Base-by-base conservation (phyloP, 306 rosid species). In the Acacia melanoxylon region DNA sequence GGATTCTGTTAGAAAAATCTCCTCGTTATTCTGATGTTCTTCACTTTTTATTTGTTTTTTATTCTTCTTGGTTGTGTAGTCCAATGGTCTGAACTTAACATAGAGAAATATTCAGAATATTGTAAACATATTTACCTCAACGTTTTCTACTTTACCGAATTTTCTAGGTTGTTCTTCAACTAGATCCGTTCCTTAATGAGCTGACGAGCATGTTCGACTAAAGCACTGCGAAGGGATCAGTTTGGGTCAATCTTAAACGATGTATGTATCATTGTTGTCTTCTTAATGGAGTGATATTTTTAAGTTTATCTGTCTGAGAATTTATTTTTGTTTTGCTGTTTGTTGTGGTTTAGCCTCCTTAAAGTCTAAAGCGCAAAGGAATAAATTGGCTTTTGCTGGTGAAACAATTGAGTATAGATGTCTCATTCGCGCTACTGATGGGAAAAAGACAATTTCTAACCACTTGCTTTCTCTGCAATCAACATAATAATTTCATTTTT, bases 171-270 rank as follows among this genome's bases (percentile, higher is more conserved):
- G 86, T 90, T 76, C 79, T 93, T 65, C 99, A 91, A 88, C 86
- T 80, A 68, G 99, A 96, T 70, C 99, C 97, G 3, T 96, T 96
- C 83, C 99, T 96, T 77, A 96, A 92, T 87, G 99, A 96, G 75
- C 97, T 93, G 65, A 96, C 97, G 31, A 90, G 92, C 92, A 91
- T 96, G 97, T 93, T 92, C 45, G 97, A 91, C 89, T 90, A 84
- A 31, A 93, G 86, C 86, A 89, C 86, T 0, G 94, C 92, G 83
- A 89, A 86, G 72, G 97, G 98, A 24, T 88, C 99, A 1, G 97
- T 93, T 45, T 96, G 97, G 99, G 99, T 96, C 66, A 96, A 97
- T 58, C 97, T 93, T 58, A 93, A 96, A 77, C 88, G 99, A 92
- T 95, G 99, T 95, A 80, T 65, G 91, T 86, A 31, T 77, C 78